Conservation (phyloP, 1,284 basidiomycete species). For the Phlebopus sp. region DNA sequence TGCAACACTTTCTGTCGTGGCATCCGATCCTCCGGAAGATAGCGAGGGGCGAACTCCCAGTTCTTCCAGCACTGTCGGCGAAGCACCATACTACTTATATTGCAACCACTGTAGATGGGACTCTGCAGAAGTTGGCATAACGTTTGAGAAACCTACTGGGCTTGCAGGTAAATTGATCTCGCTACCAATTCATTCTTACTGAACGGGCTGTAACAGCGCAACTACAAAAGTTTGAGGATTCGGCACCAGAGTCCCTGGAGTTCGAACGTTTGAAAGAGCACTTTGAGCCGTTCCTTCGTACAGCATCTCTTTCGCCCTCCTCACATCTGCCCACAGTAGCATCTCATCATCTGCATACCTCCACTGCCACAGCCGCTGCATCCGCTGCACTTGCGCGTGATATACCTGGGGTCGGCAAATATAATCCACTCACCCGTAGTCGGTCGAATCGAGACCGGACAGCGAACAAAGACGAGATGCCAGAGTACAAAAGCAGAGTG, state of each 20-base stretch:
- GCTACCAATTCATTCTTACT: conserved; percentile 1
- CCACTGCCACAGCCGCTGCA: conserved; percentile 81
- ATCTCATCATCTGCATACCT: conserved; percentile 69
- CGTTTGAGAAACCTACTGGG: conserved; percentile 95
- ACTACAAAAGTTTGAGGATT: conserved; percentile 83
- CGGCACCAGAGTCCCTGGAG: conserved; percentile 80
- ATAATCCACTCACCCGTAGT: conserved; percentile 60
- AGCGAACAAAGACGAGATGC: conserved; percentile 69
- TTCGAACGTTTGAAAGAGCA: conserved; percentile 93
- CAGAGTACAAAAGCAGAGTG: conserved; percentile 67
- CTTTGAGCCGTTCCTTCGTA: conserved; percentile 85
- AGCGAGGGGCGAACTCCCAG: conserved; percentile 50
- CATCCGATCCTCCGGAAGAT: conserved; percentile 76
- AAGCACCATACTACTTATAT: conserved; percentile 87
- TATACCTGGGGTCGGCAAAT: conserved; percentile 73
- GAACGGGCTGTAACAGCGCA: conserved; percentile 57
- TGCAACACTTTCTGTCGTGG: conserved; percentile 84
- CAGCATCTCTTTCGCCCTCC: conserved; percentile 68
- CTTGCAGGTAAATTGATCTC: conserved; percentile 65
- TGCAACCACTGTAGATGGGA: conserved; percentile 97
- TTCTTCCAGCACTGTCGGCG: conserved; percentile 59
- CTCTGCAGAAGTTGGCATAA: conserved; percentile 84
- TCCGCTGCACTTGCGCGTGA: conserved; percentile 80
- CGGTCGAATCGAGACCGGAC: conserved; percentile 55
- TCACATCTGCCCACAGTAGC: conserved; percentile 42